A percentile compares a stretch with the other conserved stretches of the same genome.
Evolutionary conservation across 176 grass and related monocot species (phyloP).

Genomic region (Oryza rufipogon): DNA sequence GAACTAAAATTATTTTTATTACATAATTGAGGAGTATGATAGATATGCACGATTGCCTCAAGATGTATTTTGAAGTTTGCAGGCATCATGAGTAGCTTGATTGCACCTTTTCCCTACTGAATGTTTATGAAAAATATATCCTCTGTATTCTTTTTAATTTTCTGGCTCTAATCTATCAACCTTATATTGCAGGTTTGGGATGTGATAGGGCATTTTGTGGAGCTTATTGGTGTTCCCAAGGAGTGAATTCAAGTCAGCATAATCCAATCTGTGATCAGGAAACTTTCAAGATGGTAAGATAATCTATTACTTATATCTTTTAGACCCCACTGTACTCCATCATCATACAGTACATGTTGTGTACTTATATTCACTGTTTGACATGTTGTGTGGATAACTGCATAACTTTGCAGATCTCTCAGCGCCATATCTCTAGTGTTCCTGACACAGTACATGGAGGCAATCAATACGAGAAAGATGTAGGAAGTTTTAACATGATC

Average conservation of each 20-base stretch:
- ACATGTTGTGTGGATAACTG: conserved; percentile 24
- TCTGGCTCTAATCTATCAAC: conserved; percentile 5
- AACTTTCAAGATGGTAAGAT: conserved; percentile 72
- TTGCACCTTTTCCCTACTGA: neutral
- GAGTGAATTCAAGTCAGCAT: conserved; percentile 73
- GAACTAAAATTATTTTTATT: conserved; percentile 14
- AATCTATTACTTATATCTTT: neutral
- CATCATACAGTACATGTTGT: conserved; percentile 26
- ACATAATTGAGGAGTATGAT: neutral
- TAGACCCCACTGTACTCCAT: neutral
- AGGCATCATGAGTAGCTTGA: neutral
- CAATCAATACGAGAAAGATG: conserved; percentile 91
- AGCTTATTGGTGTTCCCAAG: conserved; percentile 84
- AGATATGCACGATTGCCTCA: neutral
- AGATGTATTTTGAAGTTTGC: neutral
- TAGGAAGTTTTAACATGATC: conserved; percentile 40
- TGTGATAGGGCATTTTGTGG: conserved; percentile 82
- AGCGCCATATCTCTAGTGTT: conserved; percentile 60
- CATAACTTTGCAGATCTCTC: conserved; percentile 60
- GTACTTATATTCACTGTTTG: conserved; percentile 15
- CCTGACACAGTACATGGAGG: conserved; percentile 72
- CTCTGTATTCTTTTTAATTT: conserved; percentile 19
- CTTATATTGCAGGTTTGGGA: conserved; percentile 64
- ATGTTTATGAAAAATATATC: neutral
- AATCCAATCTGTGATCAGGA: conserved; percentile 68